phyloP scores from a whole-genome alignment of 2,329 filamentous ascomycete species.

The Phyllosticta citribraziliensis region DNA sequence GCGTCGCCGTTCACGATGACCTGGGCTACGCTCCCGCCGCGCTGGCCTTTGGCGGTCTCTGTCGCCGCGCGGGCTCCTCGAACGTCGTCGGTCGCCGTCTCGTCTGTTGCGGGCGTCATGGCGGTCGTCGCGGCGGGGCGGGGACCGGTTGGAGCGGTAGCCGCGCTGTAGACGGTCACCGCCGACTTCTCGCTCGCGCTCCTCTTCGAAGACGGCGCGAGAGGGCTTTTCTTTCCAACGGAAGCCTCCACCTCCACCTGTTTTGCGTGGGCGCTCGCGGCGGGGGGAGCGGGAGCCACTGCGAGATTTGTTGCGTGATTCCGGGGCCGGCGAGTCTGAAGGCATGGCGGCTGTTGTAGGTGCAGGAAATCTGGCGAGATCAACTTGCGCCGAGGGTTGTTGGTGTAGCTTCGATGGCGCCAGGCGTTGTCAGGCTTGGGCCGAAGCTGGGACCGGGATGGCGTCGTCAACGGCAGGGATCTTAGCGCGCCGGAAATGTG shows the following conservation, averaged over 20 bases:
- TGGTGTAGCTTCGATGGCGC: background rate
- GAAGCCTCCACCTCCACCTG: slow-evolving; percentile 40
- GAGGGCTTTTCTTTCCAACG: slow-evolving; percentile 46
- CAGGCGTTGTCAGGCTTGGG: background rate
- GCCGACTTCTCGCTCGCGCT: slow-evolving; percentile 12
- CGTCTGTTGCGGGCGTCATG: slow-evolving; percentile 30
- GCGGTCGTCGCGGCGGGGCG: slow-evolving; percentile 37
- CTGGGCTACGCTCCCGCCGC: slow-evolving; percentile 5
- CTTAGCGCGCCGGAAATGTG: background rate
- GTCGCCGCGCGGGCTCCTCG: background rate
- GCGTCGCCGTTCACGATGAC: slow-evolving; percentile 4
- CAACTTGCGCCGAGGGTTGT: too few species aligned
- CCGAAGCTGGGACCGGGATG: background rate
- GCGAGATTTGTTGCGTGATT: slow-evolving; percentile 15
- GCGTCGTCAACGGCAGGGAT: background rate
- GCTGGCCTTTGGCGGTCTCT: slow-evolving; percentile 11
- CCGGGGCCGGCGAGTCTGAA: slow-evolving; percentile 14
- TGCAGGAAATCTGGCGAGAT: too few species aligned
- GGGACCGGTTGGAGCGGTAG: slow-evolving; percentile 18
- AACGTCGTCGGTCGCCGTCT: slow-evolving; percentile 25
- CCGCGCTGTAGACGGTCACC: slow-evolving; percentile 13
- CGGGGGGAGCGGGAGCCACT: slow-evolving; percentile 22
- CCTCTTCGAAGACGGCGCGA: slow-evolving; percentile 13
- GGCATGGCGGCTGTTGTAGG: background rate
- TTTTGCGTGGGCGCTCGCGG: slow-evolving; percentile 18